These are phyloP conservation scores for Colletotrichum tamarilloi DNA, from an alignment of 2,329 filamentous ascomycete genomes.

Conservation along the genomic window DNA sequence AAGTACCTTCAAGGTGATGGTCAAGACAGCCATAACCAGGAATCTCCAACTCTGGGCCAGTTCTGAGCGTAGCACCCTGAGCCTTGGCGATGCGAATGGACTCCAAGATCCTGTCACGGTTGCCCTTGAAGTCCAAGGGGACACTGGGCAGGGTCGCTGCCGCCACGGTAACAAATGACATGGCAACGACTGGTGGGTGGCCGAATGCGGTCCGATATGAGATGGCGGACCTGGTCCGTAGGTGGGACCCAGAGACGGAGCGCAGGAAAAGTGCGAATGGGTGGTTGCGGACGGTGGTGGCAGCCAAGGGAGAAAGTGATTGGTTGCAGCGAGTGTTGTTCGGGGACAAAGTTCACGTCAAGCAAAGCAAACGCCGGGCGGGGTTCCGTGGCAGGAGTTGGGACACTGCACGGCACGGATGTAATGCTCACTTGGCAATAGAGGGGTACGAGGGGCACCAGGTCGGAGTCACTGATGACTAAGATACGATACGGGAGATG, in stretches of 20 bases:
- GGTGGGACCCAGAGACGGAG: background rate
- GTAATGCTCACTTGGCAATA: background rate
- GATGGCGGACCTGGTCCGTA: background rate
- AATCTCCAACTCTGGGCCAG: conserved; percentile 64
- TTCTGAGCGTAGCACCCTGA: conserved; percentile 60
- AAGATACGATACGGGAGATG: background rate
- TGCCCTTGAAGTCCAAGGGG: conserved; percentile 70
- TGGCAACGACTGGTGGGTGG: conserved; percentile 6
- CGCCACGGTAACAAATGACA: conserved; percentile 48
- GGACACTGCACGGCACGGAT: background rate
- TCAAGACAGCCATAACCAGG: conserved; percentile 62
- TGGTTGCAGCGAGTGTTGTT: background rate
- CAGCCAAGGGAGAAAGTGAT: background rate
- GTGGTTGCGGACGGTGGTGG: background rate
- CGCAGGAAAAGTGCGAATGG: background rate
- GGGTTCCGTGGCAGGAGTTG: background rate
- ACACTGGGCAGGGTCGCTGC: conserved; percentile 49
- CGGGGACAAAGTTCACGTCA: background rate
- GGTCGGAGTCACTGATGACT: background rate
- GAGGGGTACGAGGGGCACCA: background rate
- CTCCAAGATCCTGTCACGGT: conserved; percentile 68
- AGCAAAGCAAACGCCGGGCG: background rate
- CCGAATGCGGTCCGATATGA: background rate
- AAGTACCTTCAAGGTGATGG: conserved; percentile 9
- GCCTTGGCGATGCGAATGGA: conserved; percentile 57